Base-by-base conservation (phyloP, 116 monocot species). In the Zostera marina region DNA sequence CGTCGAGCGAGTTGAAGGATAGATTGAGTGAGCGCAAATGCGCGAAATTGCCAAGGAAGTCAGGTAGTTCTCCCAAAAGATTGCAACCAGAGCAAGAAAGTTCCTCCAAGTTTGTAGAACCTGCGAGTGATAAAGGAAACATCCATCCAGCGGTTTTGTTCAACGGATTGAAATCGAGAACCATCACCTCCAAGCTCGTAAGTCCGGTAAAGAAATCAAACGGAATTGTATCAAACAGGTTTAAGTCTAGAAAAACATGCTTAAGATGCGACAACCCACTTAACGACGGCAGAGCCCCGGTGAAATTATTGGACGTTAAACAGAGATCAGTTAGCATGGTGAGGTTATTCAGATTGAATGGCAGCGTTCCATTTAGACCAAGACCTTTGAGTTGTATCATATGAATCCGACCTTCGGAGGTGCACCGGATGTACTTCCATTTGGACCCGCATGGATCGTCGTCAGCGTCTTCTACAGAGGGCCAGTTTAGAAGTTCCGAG, bases 171-270 rank as follows among this genome's bases (percentile, higher is more conserved):
- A 68, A 9, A 19, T 81, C 71, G 5, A 93, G 60, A n/a, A 87
- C 78, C 10, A 93, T 22, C 4, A 66, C 76, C 61, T 72, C 78
- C 17, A 93, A 60, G 45, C 52, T 62, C 11, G 81, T 55, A 47
- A 93, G 78, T 8, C 79, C 88, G 7, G 11, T 55, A 45, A 87
- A 87, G 79, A 93, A 93, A 71, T 93, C 92, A 0, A 63, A 52
- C 10, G 92, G 92, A 55, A 93, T 81, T 13, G 73, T 53, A 54
- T 82, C 72, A 53, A 93, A 93, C 44, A 63, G 54, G 56, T 93
- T 93, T 60, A 49, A 61, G 17, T 71, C 64, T 13, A 93, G 66
- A 49, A 65, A 87, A 16, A 77, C 80, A 41, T 47, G 74, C 58
- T 76, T 60, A 61, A 93, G 58, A 19, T 75, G 64, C 32, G 87